Evolutionary conservation across 257 asterid species (phyloP).

Genomic region (Echites panduratus): DNA sequence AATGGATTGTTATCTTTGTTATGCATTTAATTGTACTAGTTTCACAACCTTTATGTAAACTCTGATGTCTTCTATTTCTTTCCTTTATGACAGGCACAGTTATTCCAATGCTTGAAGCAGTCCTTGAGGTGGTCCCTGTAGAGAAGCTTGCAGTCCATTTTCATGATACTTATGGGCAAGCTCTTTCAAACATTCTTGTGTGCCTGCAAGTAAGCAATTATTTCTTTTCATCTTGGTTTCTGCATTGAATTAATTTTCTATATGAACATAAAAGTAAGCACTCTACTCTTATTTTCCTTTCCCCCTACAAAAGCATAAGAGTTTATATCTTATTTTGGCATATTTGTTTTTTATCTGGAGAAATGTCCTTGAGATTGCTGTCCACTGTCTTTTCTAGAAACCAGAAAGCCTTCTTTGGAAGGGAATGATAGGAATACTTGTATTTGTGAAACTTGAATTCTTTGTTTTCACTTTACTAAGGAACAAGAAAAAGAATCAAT

Average conservation of each 20-base stretch:
- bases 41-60: neutral
- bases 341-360: neutral
- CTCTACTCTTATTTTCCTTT: no score
- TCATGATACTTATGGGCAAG: slow-evolving; percentile 97
- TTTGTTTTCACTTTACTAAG: neutral
- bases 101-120: slow-evolving; percentile 89
- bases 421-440: neutral
- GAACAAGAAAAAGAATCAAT: neutral
- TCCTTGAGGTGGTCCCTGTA: slow-evolving; percentile 63
- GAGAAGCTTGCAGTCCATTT: slow-evolving; percentile 95
- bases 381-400: neutral
- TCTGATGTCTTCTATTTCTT: neutral
- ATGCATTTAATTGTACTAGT: neutral
- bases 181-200: slow-evolving; percentile 82
- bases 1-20: neutral
- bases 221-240: neutral
- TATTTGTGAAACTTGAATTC: neutral
- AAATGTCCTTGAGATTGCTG: neutral
- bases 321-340: neutral
- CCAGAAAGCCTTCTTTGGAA: neutral
- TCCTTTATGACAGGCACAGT: slow-evolving; percentile 51
- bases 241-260: neutral
- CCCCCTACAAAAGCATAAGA: neutral
- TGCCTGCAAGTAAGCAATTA: slow-evolving; percentile 65
- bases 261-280: neutral